Conservation (phyloP, 106 monocot species). For the Agapanthus africanus region DNA sequence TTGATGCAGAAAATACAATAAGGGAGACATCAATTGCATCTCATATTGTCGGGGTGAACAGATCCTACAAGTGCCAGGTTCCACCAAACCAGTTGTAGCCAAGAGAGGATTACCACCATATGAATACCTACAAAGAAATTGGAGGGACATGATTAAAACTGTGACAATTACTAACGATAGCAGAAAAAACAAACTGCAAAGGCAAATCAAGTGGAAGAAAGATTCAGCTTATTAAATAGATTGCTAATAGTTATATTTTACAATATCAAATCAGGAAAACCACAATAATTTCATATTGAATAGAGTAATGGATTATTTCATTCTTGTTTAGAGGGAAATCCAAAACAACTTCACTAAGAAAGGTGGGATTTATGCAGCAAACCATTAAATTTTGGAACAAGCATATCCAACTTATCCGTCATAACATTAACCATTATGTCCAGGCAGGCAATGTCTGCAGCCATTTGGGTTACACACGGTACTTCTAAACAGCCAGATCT, state of each 20-base stretch:
- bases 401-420: background rate
- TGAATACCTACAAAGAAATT: constrained; percentile 46
- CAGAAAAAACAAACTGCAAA: background rate
- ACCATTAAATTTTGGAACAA: too few relatives aligned
- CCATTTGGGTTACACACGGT: background rate
- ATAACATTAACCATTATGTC: background rate
- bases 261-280: background rate
- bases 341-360: background rate
- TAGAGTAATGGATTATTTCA: background rate
- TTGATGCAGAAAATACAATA: constrained; percentile 82
- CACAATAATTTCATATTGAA: background rate
- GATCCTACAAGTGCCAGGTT: constrained; percentile 41
- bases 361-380: background rate
- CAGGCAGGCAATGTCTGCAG: background rate
- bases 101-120: constrained; percentile 74
- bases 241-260: background rate
- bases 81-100: constrained; percentile 19
- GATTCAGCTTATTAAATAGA: background rate
- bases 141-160: background rate
- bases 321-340: background rate
- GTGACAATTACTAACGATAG: background rate
- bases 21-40: constrained; percentile 89
- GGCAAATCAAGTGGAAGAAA: background rate
- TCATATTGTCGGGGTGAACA: constrained; percentile 66
- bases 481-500: background rate